Percentiles rank a stretch among this genome's conserved stretches.
Evolutionary conservation across 2,329 filamentous ascomycete species (phyloP).

Genomic region (Graphilbum sp.): DNA sequence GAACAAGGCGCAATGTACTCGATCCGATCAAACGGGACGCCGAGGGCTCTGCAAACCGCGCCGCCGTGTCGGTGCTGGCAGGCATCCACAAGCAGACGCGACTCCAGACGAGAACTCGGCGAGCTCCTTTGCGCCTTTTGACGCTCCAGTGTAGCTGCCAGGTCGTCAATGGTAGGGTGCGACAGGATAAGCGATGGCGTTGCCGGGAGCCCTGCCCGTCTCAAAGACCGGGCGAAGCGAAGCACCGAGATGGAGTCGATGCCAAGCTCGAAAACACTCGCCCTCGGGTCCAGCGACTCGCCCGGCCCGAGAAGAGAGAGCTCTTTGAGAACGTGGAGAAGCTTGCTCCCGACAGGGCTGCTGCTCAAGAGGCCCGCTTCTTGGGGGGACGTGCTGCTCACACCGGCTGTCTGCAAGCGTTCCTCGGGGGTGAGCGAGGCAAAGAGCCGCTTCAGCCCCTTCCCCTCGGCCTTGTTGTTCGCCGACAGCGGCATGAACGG

Average conservation of each 20-base stretch:
- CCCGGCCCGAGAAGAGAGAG: slow-evolving; percentile 29
- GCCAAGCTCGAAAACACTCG: slow-evolving; percentile 71
- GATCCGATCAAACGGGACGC: slow-evolving; percentile 33
- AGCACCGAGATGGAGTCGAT: slow-evolving; percentile 79
- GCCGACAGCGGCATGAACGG: slow-evolving; percentile 61
- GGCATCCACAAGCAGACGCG: slow-evolving; percentile 45
- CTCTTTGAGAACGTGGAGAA: slow-evolving; percentile 26
- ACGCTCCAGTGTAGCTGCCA: slow-evolving; percentile 22
- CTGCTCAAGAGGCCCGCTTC: not conserved
- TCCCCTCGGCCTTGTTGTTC: slow-evolving; percentile 80
- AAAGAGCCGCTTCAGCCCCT: slow-evolving; percentile 52
- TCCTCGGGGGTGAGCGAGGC: slow-evolving; percentile 39
- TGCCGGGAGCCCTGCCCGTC: slow-evolving; percentile 44
- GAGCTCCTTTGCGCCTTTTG: slow-evolving; percentile 3
- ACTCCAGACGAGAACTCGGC: slow-evolving; percentile 21
- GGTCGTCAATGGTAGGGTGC: slow-evolving; percentile 32
- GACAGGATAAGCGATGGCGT: slow-evolving; percentile 53
- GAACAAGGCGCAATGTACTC: slow-evolving; percentile 72
- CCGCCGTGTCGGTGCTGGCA: slow-evolving; percentile 45
- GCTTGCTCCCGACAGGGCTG: not conserved
- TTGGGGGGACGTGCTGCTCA: slow-evolving; percentile 14
- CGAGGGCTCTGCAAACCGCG: slow-evolving; percentile 34
- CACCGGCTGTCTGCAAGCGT: slow-evolving; percentile 42
- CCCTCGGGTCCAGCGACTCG: slow-evolving; percentile 30
- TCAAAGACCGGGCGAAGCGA: slow-evolving; percentile 48